These are phyloP conservation scores for Taiozyma sp. DNA, from an alignment of 1,139 yeast genomes.

Conservation along the genomic window DNA sequence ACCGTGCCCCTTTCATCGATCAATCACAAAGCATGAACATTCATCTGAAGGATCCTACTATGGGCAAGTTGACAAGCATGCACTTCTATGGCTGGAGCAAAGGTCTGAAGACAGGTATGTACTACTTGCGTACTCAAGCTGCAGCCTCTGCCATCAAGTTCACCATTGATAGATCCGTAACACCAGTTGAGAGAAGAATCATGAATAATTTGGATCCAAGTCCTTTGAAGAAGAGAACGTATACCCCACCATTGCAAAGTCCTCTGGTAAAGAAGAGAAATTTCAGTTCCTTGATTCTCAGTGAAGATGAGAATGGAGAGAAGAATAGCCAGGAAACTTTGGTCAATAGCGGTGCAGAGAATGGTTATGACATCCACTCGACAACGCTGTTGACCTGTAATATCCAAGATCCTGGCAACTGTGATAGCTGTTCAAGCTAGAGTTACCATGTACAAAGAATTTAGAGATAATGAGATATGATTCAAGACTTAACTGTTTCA, in stretches of 20 bases:
- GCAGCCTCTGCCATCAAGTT: slow-evolving; percentile 94
- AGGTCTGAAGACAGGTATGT: slow-evolving; percentile 98
- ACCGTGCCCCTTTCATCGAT: slow-evolving; percentile 87
- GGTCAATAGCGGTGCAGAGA: background rate
- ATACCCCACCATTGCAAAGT: slow-evolving; percentile 2
- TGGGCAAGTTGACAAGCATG: slow-evolving; percentile 93
- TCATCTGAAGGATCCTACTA: slow-evolving; percentile 80
- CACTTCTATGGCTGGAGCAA: slow-evolving; percentile 97
- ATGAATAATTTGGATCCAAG: background rate
- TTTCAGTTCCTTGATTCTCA: background rate
- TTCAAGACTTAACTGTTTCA: background rate
- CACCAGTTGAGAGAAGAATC: slow-evolving; percentile 3
- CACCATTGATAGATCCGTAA: slow-evolving; percentile 59
- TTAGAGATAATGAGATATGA: background rate
- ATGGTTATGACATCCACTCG: slow-evolving; percentile 11
- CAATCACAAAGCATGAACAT: slow-evolving; percentile 95
- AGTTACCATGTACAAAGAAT: background rate
- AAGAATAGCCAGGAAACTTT: background rate
- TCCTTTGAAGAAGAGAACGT: slow-evolving; percentile 1
- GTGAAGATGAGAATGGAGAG: background rate
- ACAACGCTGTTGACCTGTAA: slow-evolving; percentile 13
- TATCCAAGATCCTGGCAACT: slow-evolving; percentile 15
- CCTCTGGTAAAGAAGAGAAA: background rate
- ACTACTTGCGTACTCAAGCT: slow-evolving; percentile 94
- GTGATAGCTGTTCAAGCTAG: slow-evolving; percentile 19